Base-by-base conservation (phyloP, 495 filamentous ascomycete species). In the Pseudevernia furfuracea region DNA sequence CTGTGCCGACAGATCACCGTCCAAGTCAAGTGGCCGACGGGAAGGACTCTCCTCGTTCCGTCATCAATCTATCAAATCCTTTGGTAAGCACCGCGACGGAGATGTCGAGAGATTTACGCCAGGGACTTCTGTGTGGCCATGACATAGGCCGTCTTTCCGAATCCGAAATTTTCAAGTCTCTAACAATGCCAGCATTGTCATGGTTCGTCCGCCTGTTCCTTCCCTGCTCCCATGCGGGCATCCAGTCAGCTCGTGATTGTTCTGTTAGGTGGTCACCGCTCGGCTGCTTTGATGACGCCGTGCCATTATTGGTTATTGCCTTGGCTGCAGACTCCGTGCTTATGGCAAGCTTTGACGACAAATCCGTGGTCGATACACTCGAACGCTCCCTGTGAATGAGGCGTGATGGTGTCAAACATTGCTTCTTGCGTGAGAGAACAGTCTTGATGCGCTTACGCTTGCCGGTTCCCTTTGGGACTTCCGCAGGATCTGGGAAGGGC, bases 91-190 rank as follows among this genome's bases (percentile, higher is more conserved):
- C 59, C 12, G 59, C 59, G 3, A 61, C 59, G 21, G 59, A 61
- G 21, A 61, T 52, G 14, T 61, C 59, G 28, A 61, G 43, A 3
- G 59, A 61, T 23, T 61, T 61, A 14, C 59, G 59, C 43, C 41
- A 48, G 14, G 41, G 25, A n/a, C 4, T 48, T 30, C 43, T 34
- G 4, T 23, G 34, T 19, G 59, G 59, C 59, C 59, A 61, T 14
- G 59, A 61, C 59, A 61, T 52, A 21, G 59, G 59, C 28, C 59
- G 59, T 38, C 59, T 48, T 21, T 61, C 59, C 23, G 43, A 61
- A 25, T 61, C 30, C 1, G 34, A 14, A 17, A 61, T 21, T 10
- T 61, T 17, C 1, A 61, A 6, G 28, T 61, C 59, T 52, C 21
- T 36, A 17, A 52, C 23, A n/a, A 52, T 61, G 43, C 32, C 43